phyloP scores from a whole-genome alignment of 345 rosid genomes.

The Syzygium jambos region DNA sequence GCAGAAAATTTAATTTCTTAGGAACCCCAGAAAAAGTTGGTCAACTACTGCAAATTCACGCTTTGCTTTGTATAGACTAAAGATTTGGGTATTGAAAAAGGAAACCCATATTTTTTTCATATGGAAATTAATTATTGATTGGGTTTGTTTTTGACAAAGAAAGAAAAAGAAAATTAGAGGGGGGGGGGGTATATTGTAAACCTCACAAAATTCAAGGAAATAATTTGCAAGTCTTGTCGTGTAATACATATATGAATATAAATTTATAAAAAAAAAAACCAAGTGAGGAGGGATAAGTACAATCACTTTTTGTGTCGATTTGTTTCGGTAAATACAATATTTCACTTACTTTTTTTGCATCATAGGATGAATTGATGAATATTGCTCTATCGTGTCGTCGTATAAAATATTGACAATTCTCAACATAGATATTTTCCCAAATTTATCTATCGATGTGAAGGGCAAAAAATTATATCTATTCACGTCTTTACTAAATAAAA shows the following conservation, averaged over 20 bases:
- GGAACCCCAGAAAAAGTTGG: not conserved
- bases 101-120: not conserved
- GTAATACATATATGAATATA: not conserved
- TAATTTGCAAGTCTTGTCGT: not conserved
- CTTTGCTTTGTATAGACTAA: not conserved
- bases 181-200: not conserved
- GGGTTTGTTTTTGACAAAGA: not conserved
- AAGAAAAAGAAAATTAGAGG: not conserved
- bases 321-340: not conserved
- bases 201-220: not conserved
- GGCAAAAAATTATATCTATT: not conserved
- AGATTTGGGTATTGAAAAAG: not conserved
- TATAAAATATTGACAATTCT: not conserved
- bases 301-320: not conserved
- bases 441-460: not conserved
- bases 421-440: not conserved
- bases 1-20: not conserved
- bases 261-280: not conserved
- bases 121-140: not conserved
- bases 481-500: not conserved
- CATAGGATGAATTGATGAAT: not conserved
- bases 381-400: not conserved
- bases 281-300: not conserved
- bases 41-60: not conserved
- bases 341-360: not conserved